Conservation (phyloP, 768 basidiomycete genomes). For the Xanthoconium purpureum region DNA sequence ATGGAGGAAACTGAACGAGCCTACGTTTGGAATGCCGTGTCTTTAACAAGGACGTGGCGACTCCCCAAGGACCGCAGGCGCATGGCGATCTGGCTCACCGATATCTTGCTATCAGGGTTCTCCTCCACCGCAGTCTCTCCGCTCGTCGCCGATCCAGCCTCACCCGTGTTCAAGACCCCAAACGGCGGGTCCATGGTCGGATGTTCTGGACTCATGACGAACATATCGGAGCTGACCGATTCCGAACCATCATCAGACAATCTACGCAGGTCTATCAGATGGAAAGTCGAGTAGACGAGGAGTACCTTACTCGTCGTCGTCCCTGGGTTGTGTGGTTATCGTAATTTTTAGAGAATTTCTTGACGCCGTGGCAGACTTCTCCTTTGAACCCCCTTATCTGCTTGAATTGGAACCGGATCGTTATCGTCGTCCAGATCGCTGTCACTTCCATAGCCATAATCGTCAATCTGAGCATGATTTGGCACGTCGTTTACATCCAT, state of each 20-base stretch:
- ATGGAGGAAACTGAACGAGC: neutral
- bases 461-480: slow-evolving; percentile 6
- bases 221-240: slow-evolving; percentile 18
- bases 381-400: neutral
- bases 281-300: neutral
- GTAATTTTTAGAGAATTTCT: neutral
- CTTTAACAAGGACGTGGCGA: slow-evolving; percentile 25
- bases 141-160: neutral
- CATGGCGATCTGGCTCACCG: neutral
- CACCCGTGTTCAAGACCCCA: neutral
- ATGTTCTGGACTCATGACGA: slow-evolving; percentile 14
- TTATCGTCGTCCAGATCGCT: slow-evolving; percentile 35
- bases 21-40: slow-evolving; percentile 31
- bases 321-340: neutral
- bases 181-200: neutral
- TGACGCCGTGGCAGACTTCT: neutral
- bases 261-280: slow-evolving; percentile 2
- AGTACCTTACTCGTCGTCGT: slow-evolving; percentile 6
- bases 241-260: slow-evolving; percentile 11
- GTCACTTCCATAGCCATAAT: slow-evolving; percentile 34
- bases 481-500: slow-evolving; percentile 11
- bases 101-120: neutral
- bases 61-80: slow-evolving; percentile 12
- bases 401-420: neutral
- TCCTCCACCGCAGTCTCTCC: neutral